A percentile compares a stretch with the other conserved stretches of the same genome.
Conservation (phyloP, 176 grass and related monocot species). For the Musa acuminata region DNA sequence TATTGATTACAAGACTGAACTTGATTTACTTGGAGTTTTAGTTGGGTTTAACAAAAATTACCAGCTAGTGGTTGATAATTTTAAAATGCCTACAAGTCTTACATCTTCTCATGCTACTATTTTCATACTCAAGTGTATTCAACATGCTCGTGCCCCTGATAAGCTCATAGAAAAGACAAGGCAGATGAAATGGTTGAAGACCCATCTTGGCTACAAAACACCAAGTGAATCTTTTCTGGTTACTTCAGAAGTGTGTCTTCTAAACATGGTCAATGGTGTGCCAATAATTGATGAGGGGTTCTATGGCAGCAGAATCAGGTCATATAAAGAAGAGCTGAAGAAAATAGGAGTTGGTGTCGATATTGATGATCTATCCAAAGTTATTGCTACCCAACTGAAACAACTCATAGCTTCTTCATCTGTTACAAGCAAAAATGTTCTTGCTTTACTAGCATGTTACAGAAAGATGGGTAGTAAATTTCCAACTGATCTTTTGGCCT, state of each 20-base stretch:
- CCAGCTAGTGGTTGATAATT: constrained; percentile 36
- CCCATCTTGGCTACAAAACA: constrained; percentile 41
- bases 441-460: constrained; percentile 42
- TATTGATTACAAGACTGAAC: constrained; percentile 31
- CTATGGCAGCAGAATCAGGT: constrained; percentile 31
- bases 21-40: constrained; percentile 54
- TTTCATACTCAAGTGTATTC: constrained; percentile 46
- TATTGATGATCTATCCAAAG: constrained; percentile 30
- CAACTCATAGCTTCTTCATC: constrained; percentile 12
- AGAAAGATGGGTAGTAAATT: not conserved
- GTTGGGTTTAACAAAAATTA: constrained; percentile 36
- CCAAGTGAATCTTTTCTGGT: constrained; percentile 41
- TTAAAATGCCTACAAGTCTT: constrained; percentile 35
- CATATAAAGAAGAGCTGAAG: constrained; percentile 40
- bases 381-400: constrained; percentile 26
- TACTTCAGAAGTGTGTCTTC: constrained; percentile 32
- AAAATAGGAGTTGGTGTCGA: constrained; percentile 30
- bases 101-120: constrained; percentile 36
- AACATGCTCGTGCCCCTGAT: constrained; percentile 1
- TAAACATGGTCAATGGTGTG: constrained; percentile 24
- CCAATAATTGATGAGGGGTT: constrained; percentile 45
- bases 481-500: constrained; percentile 21
- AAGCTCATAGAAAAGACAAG: constrained; percentile 31
- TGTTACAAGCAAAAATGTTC: constrained; percentile 20
- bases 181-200: constrained; percentile 43